Conservation (phyloP, 305 asterid species). For the Andrographis paniculata region DNA sequence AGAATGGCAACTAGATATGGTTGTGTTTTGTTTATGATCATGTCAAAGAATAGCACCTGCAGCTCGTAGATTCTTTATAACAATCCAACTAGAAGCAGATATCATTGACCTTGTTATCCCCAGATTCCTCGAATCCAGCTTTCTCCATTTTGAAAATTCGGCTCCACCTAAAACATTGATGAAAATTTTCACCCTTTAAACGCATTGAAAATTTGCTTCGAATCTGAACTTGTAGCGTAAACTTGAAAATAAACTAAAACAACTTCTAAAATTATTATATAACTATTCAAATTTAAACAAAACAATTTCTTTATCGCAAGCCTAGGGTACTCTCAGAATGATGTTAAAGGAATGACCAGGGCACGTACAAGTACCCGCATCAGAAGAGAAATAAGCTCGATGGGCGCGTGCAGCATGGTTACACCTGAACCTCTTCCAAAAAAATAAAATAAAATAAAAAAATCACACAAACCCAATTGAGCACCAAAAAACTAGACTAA, state of each 20-base stretch:
- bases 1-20: neutral
- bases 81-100: slow-evolving; percentile 40
- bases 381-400: slow-evolving; percentile 24
- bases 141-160: slow-evolving; percentile 53
- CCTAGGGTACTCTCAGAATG: neutral
- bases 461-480: slow-evolving; percentile 4
- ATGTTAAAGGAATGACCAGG: slow-evolving; percentile 19
- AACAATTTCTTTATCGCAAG: neutral
- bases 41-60: slow-evolving; percentile 38
- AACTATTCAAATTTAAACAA: neutral
- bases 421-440: slow-evolving; percentile 39
- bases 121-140: slow-evolving; percentile 47
- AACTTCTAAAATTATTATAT: no score
- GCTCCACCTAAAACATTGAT: slow-evolving; percentile 28
- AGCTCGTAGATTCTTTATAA: slow-evolving; percentile 39
- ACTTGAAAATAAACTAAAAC: slow-evolving; percentile 4
- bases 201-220: neutral
- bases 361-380: slow-evolving; percentile 27
- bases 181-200: slow-evolving; percentile 10
- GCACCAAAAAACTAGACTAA: neutral
- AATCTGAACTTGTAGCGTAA: neutral
- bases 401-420: slow-evolving; percentile 22
- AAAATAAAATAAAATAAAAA: neutral
- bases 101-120: slow-evolving; percentile 54
- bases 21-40: slow-evolving; percentile 5